Percentiles rank a stretch among this genome's conserved stretches.
Evolutionary conservation across 441 rosid species (phyloP).

Genomic region (Jatropha podagrica): DNA sequence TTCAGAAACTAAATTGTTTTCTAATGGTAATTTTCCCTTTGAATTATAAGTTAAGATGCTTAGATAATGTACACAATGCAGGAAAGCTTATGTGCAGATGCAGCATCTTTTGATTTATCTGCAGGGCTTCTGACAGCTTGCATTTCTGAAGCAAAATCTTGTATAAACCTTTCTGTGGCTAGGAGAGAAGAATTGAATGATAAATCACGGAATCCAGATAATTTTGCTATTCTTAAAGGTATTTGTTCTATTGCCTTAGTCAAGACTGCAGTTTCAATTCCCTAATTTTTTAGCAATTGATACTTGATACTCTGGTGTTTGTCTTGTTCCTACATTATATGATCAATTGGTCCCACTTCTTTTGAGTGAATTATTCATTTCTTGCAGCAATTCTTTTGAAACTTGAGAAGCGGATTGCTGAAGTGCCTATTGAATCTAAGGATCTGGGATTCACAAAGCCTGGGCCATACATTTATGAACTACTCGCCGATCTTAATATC

Average conservation of each 20-base stretch:
- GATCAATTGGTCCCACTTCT: neutral
- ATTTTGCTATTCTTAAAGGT: slow-evolving; percentile 96
- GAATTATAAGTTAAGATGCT: slow-evolving; percentile 21
- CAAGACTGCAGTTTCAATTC: neutral
- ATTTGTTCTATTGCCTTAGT: slow-evolving; percentile 17
- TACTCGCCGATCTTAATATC: slow-evolving; percentile 80
- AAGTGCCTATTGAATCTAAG: slow-evolving; percentile 73
- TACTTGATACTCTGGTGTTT: slow-evolving; percentile 9
- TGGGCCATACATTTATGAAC: slow-evolving; percentile 84
- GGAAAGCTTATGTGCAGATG: slow-evolving; percentile 95
- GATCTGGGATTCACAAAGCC: slow-evolving; percentile 92
- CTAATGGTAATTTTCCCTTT: slow-evolving; percentile 3
- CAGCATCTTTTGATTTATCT: slow-evolving; percentile 94
- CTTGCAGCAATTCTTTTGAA: slow-evolving; percentile 87
- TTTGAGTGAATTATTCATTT: slow-evolving; percentile 22
- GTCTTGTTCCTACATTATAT: slow-evolving; percentile 4
- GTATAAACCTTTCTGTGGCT: slow-evolving; percentile 65
- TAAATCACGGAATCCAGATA: slow-evolving; percentile 70
- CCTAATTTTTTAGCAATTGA: neutral
- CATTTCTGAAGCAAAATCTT: slow-evolving; percentile 85
- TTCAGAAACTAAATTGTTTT: slow-evolving; percentile 5
- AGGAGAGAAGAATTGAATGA: slow-evolving; percentile 75
- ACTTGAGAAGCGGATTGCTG: slow-evolving; percentile 84
- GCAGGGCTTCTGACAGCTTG: slow-evolving; percentile 77
- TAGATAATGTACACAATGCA: slow-evolving; percentile 36